These are phyloP conservation scores for Microthlaspi erraticum DNA, from an alignment of 345 rosid genomes.

Conservation along the genomic window DNA sequence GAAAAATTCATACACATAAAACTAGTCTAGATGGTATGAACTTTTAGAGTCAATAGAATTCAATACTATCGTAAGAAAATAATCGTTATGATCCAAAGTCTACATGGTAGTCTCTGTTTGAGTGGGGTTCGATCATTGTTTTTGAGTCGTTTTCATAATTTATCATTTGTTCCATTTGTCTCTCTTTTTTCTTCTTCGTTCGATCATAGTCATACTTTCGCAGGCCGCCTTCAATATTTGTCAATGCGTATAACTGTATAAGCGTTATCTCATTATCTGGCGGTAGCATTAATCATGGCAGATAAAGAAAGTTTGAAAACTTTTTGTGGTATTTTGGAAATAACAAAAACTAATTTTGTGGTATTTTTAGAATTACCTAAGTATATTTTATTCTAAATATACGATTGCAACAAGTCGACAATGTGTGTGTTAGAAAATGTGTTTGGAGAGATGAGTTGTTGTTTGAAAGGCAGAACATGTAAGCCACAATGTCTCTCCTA, in stretches of 20 bases:
- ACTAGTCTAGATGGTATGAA: background rate
- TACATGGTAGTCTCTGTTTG: constrained; percentile 5
- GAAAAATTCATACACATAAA: background rate
- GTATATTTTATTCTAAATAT: too few species aligned
- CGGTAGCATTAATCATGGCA: background rate
- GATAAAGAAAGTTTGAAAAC: too few species aligned
- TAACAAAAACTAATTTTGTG: too few species aligned
- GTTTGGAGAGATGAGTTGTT: constrained; percentile 24
- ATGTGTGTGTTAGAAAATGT: constrained; percentile 20
- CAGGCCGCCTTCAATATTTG: constrained; percentile 23
- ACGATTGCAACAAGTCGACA: background rate
- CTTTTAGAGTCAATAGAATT: background rate
- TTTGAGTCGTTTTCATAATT: constrained; percentile 22
- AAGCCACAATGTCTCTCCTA: constrained; percentile 34
- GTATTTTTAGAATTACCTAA: too few species aligned
- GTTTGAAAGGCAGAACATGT: constrained; percentile 37
- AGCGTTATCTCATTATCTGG: background rate
- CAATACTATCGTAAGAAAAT: background rate
- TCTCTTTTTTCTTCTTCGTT: background rate
- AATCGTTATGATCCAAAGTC: background rate
- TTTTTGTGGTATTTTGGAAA: too few species aligned
- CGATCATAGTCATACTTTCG: constrained; percentile 1
- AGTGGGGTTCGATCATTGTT: constrained; percentile 2
- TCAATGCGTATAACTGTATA: background rate
- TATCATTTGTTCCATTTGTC: constrained; percentile 22